phyloP scores from a whole-genome alignment of 1,139 yeast genomes.

The Scheffersomyces cryptocercus region DNA sequence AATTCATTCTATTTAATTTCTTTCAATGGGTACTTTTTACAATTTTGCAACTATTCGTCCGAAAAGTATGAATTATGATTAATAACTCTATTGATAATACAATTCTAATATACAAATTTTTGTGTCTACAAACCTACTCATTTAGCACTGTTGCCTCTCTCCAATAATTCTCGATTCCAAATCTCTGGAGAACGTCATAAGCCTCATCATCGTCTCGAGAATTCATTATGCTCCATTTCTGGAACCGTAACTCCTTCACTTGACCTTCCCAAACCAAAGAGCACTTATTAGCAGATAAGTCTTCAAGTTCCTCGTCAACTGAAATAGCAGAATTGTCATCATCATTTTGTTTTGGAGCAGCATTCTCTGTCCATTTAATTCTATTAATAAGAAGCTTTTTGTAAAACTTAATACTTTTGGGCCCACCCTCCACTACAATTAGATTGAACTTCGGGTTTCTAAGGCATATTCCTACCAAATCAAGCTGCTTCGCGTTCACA shows the following conservation, averaged over 20 bases:
- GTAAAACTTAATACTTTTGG: conserved; percentile 59
- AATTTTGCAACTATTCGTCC: too few relatives aligned
- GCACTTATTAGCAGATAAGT: conserved; percentile 52
- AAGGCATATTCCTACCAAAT: conserved; percentile 59
- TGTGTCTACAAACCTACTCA: not conserved
- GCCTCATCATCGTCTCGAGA: conserved; percentile 58
- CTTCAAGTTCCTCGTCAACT: conserved; percentile 17
- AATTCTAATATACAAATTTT: too few relatives aligned
- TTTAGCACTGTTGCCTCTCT: conserved; percentile 35
- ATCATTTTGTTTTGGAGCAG: conserved; percentile 23
- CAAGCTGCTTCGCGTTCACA: conserved; percentile 73
- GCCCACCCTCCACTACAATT: conserved; percentile 74
- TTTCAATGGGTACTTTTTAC: too few relatives aligned
- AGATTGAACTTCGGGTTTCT: conserved; percentile 50
- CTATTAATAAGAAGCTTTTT: conserved; percentile 61
- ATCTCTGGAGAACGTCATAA: conserved; percentile 47
- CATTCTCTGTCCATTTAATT: conserved; percentile 67
- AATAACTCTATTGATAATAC: too few relatives aligned
- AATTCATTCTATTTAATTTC: too few relatives aligned
- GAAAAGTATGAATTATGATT: too few relatives aligned
- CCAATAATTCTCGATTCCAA: conserved; percentile 65
- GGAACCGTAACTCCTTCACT: conserved; percentile 52
- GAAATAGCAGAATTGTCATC: conserved; percentile 2
- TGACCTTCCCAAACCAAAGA: conserved; percentile 77
- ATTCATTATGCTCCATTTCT: conserved; percentile 60